Base-by-base conservation (phyloP, 495 filamentous ascomycete genomes). In the Rostrohypoxylon terebratum region DNA sequence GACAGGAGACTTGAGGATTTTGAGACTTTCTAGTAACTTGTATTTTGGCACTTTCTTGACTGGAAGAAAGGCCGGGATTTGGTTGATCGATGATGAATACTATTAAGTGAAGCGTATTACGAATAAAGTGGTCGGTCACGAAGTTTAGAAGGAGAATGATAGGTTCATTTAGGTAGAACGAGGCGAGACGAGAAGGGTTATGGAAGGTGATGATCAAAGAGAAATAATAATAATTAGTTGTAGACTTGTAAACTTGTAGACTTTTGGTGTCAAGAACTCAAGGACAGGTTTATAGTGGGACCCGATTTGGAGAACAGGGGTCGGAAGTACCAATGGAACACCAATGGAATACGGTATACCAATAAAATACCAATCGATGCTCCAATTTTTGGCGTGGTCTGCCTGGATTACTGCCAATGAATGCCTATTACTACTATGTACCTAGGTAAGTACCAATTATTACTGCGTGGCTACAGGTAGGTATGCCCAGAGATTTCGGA, bases 161-260 rank as follows among this genome's bases (percentile, higher is more conserved):
- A 63, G 33, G 59, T 55, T 47, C 53, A 44, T 36, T 42, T 36
- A 20, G 50, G 59, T 55, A 48, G 51, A 18, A 40, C 5, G 36
- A 50, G 25, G 68, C 60, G 50, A 59, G 70, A 73, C 60, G 50
- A 59, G 70, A 68, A 71, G 62, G 69, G 62, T 50, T 61, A 62
- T 59, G 63, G 69, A 67, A 67, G 63, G 69, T 67, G 63, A 63
- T 72, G 63, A 67, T 72, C 63, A 67, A 58, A 72, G 63, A 68
- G 18, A 23, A 42, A 42, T 34, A 42, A 25, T 36, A 34, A 33
- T 38, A 21, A 11, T 4, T 25, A 8, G 47, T 50, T 3, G 47
- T 25, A 25, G 48, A 9, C 33, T 31, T 8, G 28, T 34, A 13
- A 4, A 28, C 25, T 28, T 28, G 16, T 18, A 54, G 10, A 33